phyloP scores from a whole-genome alignment of 2,329 filamentous ascomycete genomes.

The Myrmaecium sp. region DNA sequence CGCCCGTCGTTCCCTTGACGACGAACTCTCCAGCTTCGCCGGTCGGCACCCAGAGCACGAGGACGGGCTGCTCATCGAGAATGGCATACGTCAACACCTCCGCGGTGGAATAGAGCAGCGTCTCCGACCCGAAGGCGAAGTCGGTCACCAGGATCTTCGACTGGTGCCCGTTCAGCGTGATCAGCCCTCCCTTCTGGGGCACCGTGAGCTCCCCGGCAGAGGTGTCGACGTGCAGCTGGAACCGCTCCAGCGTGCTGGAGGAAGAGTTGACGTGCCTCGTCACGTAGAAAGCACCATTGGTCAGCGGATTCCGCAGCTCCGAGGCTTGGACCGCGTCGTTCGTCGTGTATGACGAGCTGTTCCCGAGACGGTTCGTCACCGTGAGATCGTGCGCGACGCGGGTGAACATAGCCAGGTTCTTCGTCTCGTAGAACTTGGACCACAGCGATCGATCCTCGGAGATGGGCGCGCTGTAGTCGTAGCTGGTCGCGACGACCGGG shows the following conservation, averaged over 20 bases:
- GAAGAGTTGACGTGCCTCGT: slow-evolving; percentile 38
- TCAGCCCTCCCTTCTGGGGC: slow-evolving; percentile 30
- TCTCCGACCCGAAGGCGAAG: slow-evolving; percentile 37
- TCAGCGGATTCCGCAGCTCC: slow-evolving; percentile 42
- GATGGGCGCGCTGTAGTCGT: slow-evolving; percentile 47
- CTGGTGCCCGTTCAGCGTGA: slow-evolving; percentile 42
- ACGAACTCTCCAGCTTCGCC: slow-evolving; percentile 26
- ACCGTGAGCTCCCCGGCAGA: slow-evolving; percentile 37
- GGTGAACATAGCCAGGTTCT: slow-evolving; percentile 43
- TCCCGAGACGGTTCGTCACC: slow-evolving; percentile 32
- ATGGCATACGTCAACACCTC: slow-evolving; percentile 30
- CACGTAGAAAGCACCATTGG: slow-evolving; percentile 41
- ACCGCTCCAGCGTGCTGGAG: slow-evolving; percentile 32
- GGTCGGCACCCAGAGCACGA: slow-evolving; percentile 22
- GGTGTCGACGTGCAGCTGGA: slow-evolving; percentile 39
- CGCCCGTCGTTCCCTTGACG: slow-evolving; percentile 19
- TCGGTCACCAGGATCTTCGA: slow-evolving; percentile 46
- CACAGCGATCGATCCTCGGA: slow-evolving; percentile 40
- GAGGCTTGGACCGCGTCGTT: slow-evolving; percentile 36
- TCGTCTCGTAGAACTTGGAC: slow-evolving; percentile 46
- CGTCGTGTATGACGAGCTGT: slow-evolving; percentile 33
- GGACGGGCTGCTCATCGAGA: slow-evolving; percentile 18
- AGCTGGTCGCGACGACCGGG: slow-evolving; percentile 42
- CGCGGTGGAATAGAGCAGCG: slow-evolving; percentile 34
- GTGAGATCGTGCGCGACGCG: slow-evolving; percentile 40